phyloP scores from a whole-genome alignment of 352 stramenopile species.

The Phytophthora multivora region DNA sequence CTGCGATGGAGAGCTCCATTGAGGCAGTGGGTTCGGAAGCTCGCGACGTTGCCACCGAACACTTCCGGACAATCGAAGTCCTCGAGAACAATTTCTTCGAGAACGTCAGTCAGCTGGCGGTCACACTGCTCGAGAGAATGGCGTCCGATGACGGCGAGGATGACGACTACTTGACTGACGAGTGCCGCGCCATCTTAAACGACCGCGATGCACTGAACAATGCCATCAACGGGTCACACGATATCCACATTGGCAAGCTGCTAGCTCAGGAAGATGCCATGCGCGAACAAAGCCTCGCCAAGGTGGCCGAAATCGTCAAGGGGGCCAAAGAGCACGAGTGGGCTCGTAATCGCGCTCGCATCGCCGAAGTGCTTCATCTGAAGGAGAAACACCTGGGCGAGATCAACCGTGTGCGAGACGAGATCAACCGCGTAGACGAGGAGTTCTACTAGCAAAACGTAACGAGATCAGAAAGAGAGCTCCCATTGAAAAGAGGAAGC shows the following conservation, averaged over 20 bases:
- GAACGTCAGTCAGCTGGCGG: slow-evolving; percentile 80
- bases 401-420: slow-evolving; percentile 66
- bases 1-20: slow-evolving; percentile 64
- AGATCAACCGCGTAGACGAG: slow-evolving; percentile 79
- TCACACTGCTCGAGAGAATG: slow-evolving; percentile 77
- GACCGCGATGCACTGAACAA: slow-evolving; percentile 85
- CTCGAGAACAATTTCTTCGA: slow-evolving; percentile 93
- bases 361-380: slow-evolving; percentile 76
- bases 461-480: background rate
- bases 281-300: slow-evolving; percentile 77
- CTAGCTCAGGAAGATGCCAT: slow-evolving; percentile 86
- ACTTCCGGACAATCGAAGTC: slow-evolving; percentile 90
- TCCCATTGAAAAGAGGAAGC: background rate
- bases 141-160: slow-evolving; percentile 79
- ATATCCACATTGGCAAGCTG: slow-evolving; percentile 92
- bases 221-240: slow-evolving; percentile 90
- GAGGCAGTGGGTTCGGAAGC: slow-evolving; percentile 67
- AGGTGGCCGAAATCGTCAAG: slow-evolving; percentile 72
- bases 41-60: slow-evolving; percentile 70
- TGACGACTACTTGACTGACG: slow-evolving; percentile 78
- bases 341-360: slow-evolving; percentile 70
- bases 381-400: slow-evolving; percentile 74
- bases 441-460: slow-evolving; percentile 65
- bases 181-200: slow-evolving; percentile 82
- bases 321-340: slow-evolving; percentile 70